A percentile compares a stretch with the other conserved stretches of the same genome.
phyloP scores from a whole-genome alignment of 352 stramenopile species.

The Phytophthora pistaciae region DNA sequence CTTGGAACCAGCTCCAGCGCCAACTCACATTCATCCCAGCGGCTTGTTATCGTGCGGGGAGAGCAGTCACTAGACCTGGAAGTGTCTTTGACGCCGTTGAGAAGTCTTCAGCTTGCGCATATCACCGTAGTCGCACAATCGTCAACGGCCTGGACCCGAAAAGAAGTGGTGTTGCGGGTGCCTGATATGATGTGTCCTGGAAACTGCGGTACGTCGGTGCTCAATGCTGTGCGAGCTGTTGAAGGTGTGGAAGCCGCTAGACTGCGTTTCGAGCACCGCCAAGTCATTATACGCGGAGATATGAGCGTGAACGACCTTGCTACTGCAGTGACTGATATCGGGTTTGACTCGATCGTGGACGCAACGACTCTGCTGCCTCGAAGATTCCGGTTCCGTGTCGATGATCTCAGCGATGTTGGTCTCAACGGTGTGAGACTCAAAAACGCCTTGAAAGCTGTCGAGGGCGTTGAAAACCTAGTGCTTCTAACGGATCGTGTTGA shows the following conservation, averaged over 20 bases:
- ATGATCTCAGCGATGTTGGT: slow-evolving; percentile 45
- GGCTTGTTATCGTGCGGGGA: slow-evolving; percentile 44
- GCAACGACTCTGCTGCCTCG: slow-evolving; percentile 51
- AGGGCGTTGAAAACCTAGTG: slow-evolving; percentile 76
- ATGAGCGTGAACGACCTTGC: slow-evolving; percentile 54
- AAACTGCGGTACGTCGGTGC: slow-evolving; percentile 80
- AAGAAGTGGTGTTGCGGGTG: slow-evolving; percentile 74
- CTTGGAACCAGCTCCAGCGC: not conserved
- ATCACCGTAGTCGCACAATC: slow-evolving; percentile 50
- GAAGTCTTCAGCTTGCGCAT: slow-evolving; percentile 35
- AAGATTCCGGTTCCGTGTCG: slow-evolving; percentile 65
- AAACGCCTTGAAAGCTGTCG: slow-evolving; percentile 44
- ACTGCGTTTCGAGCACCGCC: slow-evolving; percentile 67
- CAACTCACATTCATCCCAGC: slow-evolving; percentile 7
- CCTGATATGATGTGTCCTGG: slow-evolving; percentile 85
- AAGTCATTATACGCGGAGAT: slow-evolving; percentile 62
- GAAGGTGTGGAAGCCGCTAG: slow-evolving; percentile 56
- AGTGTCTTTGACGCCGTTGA: slow-evolving; percentile 30
- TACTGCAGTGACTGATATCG: slow-evolving; percentile 54
- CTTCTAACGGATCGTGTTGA: slow-evolving; percentile 64
- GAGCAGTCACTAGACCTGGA: slow-evolving; percentile 38
- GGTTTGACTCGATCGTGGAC: slow-evolving; percentile 64
- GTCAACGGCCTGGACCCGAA: slow-evolving; percentile 52
- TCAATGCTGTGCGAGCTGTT: slow-evolving; percentile 62
- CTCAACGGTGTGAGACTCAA: slow-evolving; percentile 35